Evolutionary conservation across 2,329 filamentous ascomycete genomes (phyloP).

Genomic region (Botrytis squamosa): DNA sequence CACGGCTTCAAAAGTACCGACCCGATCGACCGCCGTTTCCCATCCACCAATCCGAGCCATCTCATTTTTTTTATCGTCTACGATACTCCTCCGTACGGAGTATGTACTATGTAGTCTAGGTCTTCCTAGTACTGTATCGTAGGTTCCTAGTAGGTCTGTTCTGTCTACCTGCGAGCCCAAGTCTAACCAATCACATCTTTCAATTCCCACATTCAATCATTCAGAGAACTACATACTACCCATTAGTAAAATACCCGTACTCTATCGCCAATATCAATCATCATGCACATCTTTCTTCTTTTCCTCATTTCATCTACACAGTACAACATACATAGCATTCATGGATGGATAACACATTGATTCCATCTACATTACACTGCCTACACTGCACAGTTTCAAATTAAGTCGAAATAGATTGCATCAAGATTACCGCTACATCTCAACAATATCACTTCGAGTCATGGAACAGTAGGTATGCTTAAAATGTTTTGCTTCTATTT

Average conservation of each 20-base stretch:
- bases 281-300: not conserved
- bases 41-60: not conserved
- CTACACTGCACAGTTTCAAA: not conserved
- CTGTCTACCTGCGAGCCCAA: not conserved
- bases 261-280: not conserved
- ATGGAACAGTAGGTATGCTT: not conserved
- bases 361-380: not conserved
- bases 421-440: not conserved
- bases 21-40: not conserved
- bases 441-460: not conserved
- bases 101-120: no score
- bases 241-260: no score
- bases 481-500: slow-evolving; percentile 14
- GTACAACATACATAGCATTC: not conserved
- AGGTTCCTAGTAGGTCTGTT: no score
- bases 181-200: not conserved
- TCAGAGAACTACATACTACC: no score
- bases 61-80: not conserved
- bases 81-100: no score
- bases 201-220: not conserved
- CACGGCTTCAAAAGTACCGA: not conserved
- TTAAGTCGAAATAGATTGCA: not conserved
- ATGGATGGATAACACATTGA: not conserved
- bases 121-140: no score
- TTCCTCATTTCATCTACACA: not conserved